These are phyloP conservation scores for Neurospora sp. DNA, from an alignment of 495 filamentous ascomycete genomes.

Conservation along the genomic window DNA sequence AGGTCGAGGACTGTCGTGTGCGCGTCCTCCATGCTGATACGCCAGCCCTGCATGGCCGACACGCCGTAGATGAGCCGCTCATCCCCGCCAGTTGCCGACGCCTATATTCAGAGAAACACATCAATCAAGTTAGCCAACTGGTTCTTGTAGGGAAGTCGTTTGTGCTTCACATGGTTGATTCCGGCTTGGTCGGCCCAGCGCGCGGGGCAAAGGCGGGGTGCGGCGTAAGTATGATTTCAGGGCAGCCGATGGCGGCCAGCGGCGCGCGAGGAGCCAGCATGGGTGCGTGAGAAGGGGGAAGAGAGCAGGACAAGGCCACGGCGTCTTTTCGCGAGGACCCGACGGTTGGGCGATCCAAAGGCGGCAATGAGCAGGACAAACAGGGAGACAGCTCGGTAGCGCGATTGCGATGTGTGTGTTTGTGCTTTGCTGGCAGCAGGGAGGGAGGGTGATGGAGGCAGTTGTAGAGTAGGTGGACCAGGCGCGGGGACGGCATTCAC, in stretches of 20 bases:
- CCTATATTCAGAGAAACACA: constrained; percentile 37
- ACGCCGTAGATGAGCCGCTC: constrained; percentile 85
- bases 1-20: constrained; percentile 85
- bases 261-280: background rate
- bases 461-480: background rate
- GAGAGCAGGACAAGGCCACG: background rate
- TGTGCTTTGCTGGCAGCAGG: background rate
- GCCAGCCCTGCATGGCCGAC: constrained; percentile 99
- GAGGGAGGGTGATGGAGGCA: background rate
- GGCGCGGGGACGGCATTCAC: background rate
- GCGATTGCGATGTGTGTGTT: background rate
- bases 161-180: background rate
- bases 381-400: background rate
- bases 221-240: background rate
- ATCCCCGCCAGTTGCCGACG: constrained; percentile 83
- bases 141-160: background rate
- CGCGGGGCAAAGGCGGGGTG: background rate
- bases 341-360: background rate
- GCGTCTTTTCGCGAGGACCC: background rate
- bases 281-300: background rate
- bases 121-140: constrained; percentile 7
- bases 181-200: background rate
- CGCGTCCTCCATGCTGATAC: constrained; percentile 98
- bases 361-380: background rate
- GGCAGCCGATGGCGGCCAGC: constrained; percentile 9